Evolutionary conservation across 2,329 filamentous ascomycete species (phyloP), one percentile per base, ranked within the genome.

Genomic region (Penicillium sp.): DNA sequence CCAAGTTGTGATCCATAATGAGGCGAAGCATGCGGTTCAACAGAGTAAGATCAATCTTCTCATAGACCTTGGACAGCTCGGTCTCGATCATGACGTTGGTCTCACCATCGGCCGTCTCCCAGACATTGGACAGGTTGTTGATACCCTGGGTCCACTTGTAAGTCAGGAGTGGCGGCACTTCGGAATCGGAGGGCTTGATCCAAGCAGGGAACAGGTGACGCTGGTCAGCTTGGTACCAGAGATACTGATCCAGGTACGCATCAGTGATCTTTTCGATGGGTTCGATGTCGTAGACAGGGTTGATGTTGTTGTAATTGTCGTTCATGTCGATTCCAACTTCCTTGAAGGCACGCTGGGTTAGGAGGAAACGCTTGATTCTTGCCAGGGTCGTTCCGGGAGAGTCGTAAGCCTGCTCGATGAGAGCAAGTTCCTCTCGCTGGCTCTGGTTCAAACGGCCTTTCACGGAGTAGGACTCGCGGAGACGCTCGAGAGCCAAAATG

Each of bases 71-170:
- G n/a, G 93, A 96, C 3, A 98, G 76, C 61, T 96, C 88, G 0
- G 95, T 98, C 75, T 98, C 93, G 44, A 98, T 91, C 86, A 98
- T 90, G 55, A 98, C 93, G 61, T 96, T 96, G 72, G 92, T 97
- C 71, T 98, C 91, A 55, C 93, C 93, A 62, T 97, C 87, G 39
- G 89, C 83, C 18, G 88, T 88, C 64, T 95, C 88, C 93, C 93
- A 98, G 25, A 98, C 91, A 58, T 89, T 88, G 62, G 90, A 88
- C 41, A 98, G 77, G 66, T 98, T 98, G 78, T 98, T 98, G 78
- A 98, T 97, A 44, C 93, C 93, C 69, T 98, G 95, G 1, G 93
- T 91, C 95, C 95, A 98, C 72, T 98, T 98, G 79, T 98, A 98
- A 0, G 89, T 88, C 52, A 98, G 75, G 13, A 98, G 77, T 24